phyloP scores from a whole-genome alignment of 495 filamentous ascomycete genomes.

The Sporormia fimetaria region DNA sequence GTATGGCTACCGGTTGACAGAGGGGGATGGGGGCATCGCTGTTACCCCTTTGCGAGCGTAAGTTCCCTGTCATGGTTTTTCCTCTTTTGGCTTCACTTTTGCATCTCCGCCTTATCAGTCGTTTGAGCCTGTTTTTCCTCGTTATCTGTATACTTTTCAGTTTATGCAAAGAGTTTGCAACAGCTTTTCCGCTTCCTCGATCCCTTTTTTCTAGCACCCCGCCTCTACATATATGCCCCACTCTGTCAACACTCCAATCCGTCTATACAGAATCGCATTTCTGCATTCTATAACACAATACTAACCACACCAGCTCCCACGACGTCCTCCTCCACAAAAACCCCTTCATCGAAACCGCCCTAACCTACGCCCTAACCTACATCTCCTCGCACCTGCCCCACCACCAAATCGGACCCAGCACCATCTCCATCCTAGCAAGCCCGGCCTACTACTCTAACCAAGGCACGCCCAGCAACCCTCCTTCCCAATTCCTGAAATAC shows the following conservation, averaged over 20 bases:
- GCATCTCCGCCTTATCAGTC: neutral
- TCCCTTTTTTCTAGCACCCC: neutral
- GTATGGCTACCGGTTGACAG: slow-evolving; percentile 60
- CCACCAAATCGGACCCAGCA: slow-evolving; percentile 51
- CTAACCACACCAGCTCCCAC: slow-evolving; percentile 13
- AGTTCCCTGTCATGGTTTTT: slow-evolving; percentile 31
- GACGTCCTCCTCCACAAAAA: slow-evolving; percentile 43
- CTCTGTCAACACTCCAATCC: too few species aligned
- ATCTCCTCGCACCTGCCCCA: slow-evolving; percentile 41
- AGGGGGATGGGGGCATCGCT: slow-evolving; percentile 60
- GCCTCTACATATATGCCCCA: neutral
- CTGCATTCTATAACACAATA: neutral
- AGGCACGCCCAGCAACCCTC: slow-evolving; percentile 28
- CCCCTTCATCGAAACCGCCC: slow-evolving; percentile 79
- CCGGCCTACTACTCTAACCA: slow-evolving; percentile 91
- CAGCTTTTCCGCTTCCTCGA: too few species aligned
- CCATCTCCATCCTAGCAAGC: slow-evolving; percentile 83
- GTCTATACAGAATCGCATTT: slow-evolving; percentile 3
- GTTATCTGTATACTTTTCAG: slow-evolving; percentile 1
- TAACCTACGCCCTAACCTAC: slow-evolving; percentile 82
- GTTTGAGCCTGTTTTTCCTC: neutral
- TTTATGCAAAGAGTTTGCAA: too few species aligned
- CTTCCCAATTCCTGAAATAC: slow-evolving; percentile 62
- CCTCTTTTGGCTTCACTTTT: slow-evolving; percentile 2
- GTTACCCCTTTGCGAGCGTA: slow-evolving; percentile 72